Percentiles rank a stretch among this genome's conserved stretches.
phyloP scores from a whole-genome alignment of 2,329 filamentous ascomycete species.

The Lachnellula willkommii region DNA sequence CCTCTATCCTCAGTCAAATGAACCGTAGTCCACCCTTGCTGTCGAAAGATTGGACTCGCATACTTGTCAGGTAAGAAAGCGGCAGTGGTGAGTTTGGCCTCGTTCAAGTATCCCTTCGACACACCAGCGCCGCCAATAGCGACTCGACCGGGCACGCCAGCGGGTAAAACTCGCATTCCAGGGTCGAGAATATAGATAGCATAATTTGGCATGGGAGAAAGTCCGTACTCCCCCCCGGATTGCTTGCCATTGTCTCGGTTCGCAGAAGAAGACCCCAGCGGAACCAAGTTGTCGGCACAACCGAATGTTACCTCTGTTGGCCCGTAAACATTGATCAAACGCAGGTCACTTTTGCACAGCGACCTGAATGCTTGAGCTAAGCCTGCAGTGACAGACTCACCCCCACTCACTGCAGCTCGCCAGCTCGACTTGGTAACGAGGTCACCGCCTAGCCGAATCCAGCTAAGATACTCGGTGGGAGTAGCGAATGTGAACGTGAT shows the following conservation, averaged over 20 bases:
- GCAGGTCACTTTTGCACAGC: conserved; percentile 15
- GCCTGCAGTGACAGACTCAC: conserved; percentile 24
- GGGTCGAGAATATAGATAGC: conserved; percentile 36
- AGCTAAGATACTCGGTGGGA: conserved; percentile 11
- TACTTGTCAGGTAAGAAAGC: conserved; percentile 5
- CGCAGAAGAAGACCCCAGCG: conserved; percentile 9
- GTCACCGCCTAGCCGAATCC: conserved; percentile 3
- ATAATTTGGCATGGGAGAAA: conserved; percentile 10
- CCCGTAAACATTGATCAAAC: conserved; percentile 12
- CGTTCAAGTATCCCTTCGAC: conserved; percentile 17
- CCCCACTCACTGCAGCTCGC: conserved; percentile 23
- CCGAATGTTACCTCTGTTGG: conserved; percentile 8
- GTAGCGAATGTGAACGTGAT: conserved; percentile 9
- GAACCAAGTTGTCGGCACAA: not conserved
- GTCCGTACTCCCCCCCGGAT: conserved; percentile 2
- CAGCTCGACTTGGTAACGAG: conserved; percentile 1
- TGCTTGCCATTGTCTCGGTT: conserved; percentile 12
- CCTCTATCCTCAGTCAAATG: conserved; percentile 33
- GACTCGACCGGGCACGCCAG: conserved; percentile 39
- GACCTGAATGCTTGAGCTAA: conserved; percentile 19
- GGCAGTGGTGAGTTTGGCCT: conserved; percentile 11
- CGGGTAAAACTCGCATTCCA: conserved; percentile 32
- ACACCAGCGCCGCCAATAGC: conserved; percentile 29
- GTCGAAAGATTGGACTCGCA: not conserved
- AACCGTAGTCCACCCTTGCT: conserved; percentile 4